Evolutionary conservation across 805 yeast species (phyloP), one percentile per base, ranked within the genome.

Genomic region (Lipomyces anomalus): DNA sequence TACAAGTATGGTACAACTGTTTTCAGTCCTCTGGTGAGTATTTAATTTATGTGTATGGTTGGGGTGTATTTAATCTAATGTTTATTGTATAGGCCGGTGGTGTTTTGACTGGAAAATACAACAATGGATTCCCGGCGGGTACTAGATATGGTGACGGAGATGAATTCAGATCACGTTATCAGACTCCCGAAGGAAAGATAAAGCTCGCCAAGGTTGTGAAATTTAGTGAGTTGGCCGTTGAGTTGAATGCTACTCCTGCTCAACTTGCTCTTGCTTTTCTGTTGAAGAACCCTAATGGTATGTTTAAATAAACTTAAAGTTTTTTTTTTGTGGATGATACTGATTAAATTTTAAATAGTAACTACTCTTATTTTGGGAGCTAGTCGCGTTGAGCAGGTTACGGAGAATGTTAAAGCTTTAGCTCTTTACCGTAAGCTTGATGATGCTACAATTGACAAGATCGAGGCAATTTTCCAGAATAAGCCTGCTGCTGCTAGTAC

Each of bases 81-180:
- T n/a, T n/a, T n/a, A n/a, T n/a, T n/a, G n/a, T n/a, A n/a, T 22
- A 43, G 49, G 63, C 63, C n/a, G 56, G 61, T 44, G 65, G 65
- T 21, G 17, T 61, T 26, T 44, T 61, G 39, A 59, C 65, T n/a
- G 65, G 65, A n/a, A 61, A 61, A 50, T 61, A 61, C 52, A 50
- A 55, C 46, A 53, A 54, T 33, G 58, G 53, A 16, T 47, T 59
- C 37, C 59, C 58, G 17, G 36, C 47, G 36, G 63, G 58, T 18
- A 56, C 60, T 20, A 52, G 64, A 9, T 48, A 48, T 18, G 44
- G 47, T 30, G 37, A 42, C 39, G 40, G 44, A 37, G 36, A 32
- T 16, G 23, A 42, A 6, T 39, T 48, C 29, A 52, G 46, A 32
- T 38, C 42, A 35, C 26, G 37, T 17, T 37, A 58, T 46, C 51